Evolutionary conservation across 2,329 filamentous ascomycete species (phyloP).

Genomic region (Claviceps purpurea): DNA sequence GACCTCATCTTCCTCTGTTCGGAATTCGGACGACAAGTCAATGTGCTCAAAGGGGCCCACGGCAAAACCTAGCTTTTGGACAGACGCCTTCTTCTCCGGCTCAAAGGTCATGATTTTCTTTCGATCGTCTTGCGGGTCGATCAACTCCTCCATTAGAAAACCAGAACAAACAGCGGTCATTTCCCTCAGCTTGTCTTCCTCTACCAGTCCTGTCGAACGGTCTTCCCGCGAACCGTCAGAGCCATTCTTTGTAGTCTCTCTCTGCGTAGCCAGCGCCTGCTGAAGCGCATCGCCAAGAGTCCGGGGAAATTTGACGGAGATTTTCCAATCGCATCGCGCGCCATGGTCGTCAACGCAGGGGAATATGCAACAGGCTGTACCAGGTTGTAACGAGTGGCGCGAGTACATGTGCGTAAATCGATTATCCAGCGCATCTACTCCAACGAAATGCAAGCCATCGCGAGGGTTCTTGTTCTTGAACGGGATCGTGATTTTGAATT

Average conservation of each 20-base stretch:
- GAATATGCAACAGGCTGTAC: constrained; percentile 74
- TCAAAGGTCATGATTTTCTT: constrained; percentile 84
- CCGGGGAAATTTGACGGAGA: constrained; percentile 73
- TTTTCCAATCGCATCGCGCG: constrained; percentile 72
- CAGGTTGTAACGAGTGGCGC: constrained; percentile 63
- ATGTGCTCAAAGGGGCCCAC: constrained; percentile 92
- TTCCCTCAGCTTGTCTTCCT: constrained; percentile 78
- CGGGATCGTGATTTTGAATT: constrained; percentile 49
- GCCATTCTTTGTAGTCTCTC: constrained; percentile 17
- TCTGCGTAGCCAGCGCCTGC: constrained; percentile 31
- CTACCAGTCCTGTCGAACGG: constrained; percentile 33
- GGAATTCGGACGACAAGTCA: constrained; percentile 70
- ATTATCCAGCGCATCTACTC: constrained; percentile 63
- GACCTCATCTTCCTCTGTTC: constrained; percentile 83
- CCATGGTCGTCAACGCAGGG: constrained; percentile 83
- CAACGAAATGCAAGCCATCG: constrained; percentile 86
- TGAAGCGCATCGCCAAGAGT: constrained; percentile 68
- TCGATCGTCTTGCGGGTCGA: constrained; percentile 61
- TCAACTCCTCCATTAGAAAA: constrained; percentile 69
- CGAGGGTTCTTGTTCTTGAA: constrained; percentile 64
- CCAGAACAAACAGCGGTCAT: constrained; percentile 87
- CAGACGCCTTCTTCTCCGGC: constrained; percentile 59
- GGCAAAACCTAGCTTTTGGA: constrained; percentile 85
- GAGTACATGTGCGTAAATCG: constrained; percentile 90
- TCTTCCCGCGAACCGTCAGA: constrained; percentile 27